These are phyloP conservation scores for Elongisporangium undulatum DNA, from an alignment of 352 stramenopile species.

Conservation along the genomic window DNA sequence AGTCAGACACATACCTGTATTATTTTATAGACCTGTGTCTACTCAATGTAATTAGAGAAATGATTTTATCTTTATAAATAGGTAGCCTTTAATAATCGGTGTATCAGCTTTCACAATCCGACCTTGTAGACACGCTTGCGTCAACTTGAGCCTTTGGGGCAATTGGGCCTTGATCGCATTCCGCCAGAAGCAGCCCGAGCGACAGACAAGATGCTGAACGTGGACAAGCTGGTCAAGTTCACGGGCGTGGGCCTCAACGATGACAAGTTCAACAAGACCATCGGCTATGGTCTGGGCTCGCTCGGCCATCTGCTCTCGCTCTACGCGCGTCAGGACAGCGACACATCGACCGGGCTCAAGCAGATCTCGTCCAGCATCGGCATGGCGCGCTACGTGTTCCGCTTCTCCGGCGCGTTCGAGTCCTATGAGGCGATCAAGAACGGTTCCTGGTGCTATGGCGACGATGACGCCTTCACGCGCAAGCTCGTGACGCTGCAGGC, in stretches of 20 bases:
- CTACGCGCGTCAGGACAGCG: slow-evolving; percentile 36
- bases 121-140: background rate
- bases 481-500: slow-evolving; percentile 59
- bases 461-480: slow-evolving; percentile 61
- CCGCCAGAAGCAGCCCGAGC: too few species aligned
- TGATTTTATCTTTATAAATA: too few species aligned
- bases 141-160: background rate
- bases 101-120: too few species aligned
- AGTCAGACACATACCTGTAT: too few species aligned
- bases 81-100: too few species aligned
- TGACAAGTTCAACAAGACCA: slow-evolving; percentile 85
- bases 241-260: slow-evolving; percentile 50
- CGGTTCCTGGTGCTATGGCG: slow-evolving; percentile 68
- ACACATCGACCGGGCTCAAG: slow-evolving; percentile 49
- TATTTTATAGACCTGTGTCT: too few species aligned
- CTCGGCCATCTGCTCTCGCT: slow-evolving; percentile 51
- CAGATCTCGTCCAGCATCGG: slow-evolving; percentile 68
- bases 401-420: slow-evolving; percentile 74
- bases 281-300: slow-evolving; percentile 63
- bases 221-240: slow-evolving; percentile 71
- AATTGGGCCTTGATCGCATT: too few species aligned
- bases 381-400: slow-evolving; percentile 75
- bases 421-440: slow-evolving; percentile 71
- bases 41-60: too few species aligned
- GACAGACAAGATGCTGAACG: slow-evolving; percentile 32